Percentiles rank a stretch among this genome's conserved stretches.
Conservation (phyloP, 2,329 filamentous ascomycete genomes). For the Colletotrichum viniferum region DNA sequence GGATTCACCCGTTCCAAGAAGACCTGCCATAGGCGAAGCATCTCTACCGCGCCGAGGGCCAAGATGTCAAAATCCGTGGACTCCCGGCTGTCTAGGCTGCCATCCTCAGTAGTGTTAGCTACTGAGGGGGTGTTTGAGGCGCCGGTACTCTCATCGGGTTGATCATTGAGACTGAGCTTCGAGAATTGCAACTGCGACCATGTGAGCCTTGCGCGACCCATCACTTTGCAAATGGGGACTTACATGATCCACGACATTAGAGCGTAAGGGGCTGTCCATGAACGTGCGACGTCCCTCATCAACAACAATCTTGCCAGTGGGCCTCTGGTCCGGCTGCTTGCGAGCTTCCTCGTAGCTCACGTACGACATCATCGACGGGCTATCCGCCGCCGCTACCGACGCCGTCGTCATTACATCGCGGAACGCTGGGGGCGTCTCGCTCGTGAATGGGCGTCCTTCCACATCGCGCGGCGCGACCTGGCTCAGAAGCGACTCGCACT, state of each 20-base stretch:
- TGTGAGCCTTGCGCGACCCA: neutral
- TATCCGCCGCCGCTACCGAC: neutral
- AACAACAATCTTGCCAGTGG: conserved; percentile 53
- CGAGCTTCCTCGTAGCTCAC: conserved; percentile 13
- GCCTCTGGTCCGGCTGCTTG: neutral
- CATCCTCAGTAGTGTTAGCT: neutral
- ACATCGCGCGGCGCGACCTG: conserved; percentile 6
- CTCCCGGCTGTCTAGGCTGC: neutral
- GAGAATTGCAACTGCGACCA: neutral
- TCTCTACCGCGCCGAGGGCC: neutral
- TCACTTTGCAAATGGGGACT: conserved; percentile 21
- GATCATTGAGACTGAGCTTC: neutral
- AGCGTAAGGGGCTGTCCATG: conserved; percentile 59
- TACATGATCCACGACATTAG: conserved; percentile 61
- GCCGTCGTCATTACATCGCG: neutral
- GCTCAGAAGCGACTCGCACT: conserved; percentile 8
- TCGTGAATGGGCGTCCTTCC: neutral
- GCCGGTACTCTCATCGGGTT: neutral
- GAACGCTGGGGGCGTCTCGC: neutral
- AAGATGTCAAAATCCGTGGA: conserved; percentile 9
- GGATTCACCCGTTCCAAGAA: conserved; percentile 78
- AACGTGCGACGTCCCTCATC: conserved; percentile 60
- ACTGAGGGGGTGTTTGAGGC: neutral
- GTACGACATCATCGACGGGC: neutral
- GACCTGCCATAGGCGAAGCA: conserved; percentile 72